These are phyloP conservation scores for Colletotrichum godetiae DNA, from an alignment of 2,329 filamentous ascomycete genomes.

Conservation along the genomic window DNA sequence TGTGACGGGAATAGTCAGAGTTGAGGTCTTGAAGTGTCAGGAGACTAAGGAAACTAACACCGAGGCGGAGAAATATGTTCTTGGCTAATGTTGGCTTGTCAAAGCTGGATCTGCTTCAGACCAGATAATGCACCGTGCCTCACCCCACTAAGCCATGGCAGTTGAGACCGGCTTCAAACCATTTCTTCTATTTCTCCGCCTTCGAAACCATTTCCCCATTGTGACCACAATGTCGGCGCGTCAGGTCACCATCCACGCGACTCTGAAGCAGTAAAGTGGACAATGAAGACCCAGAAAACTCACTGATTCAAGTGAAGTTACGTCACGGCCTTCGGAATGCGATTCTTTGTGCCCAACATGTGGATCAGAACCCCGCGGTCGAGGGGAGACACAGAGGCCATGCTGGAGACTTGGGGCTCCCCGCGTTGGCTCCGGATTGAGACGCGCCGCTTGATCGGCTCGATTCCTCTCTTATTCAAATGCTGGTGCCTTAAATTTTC, in stretches of 20 bases:
- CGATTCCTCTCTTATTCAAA: neutral
- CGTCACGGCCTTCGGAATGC: slow-evolving; percentile 17
- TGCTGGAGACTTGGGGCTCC: slow-evolving; percentile 13
- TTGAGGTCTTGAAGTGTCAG: neutral
- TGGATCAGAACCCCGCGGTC: slow-evolving; percentile 25
- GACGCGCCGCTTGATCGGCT: neutral
- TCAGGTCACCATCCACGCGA: slow-evolving; percentile 9
- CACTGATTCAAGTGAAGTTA: neutral
- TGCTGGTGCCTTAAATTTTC: neutral
- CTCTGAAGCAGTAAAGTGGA: slow-evolving; percentile 3
- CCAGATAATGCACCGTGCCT: neutral
- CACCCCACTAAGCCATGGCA: neutral
- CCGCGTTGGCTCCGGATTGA: neutral
- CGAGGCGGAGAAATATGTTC: slow-evolving; percentile 13
- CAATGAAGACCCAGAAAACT: neutral
- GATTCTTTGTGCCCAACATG: neutral
- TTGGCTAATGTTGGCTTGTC: neutral
- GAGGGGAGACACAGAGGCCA: neutral
- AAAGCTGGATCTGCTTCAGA: neutral
- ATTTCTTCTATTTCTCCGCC: slow-evolving; percentile 26
- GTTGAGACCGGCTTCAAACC: neutral
- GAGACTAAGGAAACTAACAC: neutral
- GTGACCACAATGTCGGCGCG: neutral
- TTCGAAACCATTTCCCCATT: neutral
- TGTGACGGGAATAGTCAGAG: neutral